Evolutionary conservation across 345 rosid genomes (phyloP).

Genomic region (Triadica sebifera): DNA sequence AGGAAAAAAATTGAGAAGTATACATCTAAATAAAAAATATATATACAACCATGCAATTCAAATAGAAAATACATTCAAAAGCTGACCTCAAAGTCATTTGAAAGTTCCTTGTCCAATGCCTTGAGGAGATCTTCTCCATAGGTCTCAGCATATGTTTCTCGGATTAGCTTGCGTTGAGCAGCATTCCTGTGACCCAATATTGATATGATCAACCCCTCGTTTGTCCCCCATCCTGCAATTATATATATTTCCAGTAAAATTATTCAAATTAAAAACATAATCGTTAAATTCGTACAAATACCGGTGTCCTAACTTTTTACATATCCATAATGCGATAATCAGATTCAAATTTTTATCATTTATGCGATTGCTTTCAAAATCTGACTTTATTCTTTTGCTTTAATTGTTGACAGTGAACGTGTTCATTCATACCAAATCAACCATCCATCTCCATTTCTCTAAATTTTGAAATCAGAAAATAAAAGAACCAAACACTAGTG

Average conservation of each 20-base stretch:
- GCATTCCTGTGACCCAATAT: conserved; percentile 70
- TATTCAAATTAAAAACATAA: too few species aligned
- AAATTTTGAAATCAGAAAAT: too few species aligned
- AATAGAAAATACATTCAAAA: neutral
- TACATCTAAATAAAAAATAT: too few species aligned
- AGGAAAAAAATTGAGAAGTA: neutral
- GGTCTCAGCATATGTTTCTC: conserved; percentile 53
- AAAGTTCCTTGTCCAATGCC: conserved; percentile 63
- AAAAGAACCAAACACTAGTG: too few species aligned
- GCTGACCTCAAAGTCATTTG: conserved; percentile 63
- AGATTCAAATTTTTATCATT: too few species aligned
- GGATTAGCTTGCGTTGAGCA: conserved; percentile 54
- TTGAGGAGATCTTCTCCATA: conserved; percentile 69
- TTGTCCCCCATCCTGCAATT: conserved; percentile 78
- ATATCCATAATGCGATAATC: too few species aligned
- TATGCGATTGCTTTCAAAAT: neutral
- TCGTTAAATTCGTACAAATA: too few species aligned
- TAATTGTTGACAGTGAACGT: too few species aligned
- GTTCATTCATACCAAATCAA: neutral
- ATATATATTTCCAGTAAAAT: too few species aligned
- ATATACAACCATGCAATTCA: neutral
- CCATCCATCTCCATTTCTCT: neutral
- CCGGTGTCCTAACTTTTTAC: too few species aligned
- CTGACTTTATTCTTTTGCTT: neutral
- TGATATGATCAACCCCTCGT: conserved; percentile 68